Evolutionary conservation across 164 flowering plant genomes (phyloP).

Genomic region (Dillenia turbinata): DNA sequence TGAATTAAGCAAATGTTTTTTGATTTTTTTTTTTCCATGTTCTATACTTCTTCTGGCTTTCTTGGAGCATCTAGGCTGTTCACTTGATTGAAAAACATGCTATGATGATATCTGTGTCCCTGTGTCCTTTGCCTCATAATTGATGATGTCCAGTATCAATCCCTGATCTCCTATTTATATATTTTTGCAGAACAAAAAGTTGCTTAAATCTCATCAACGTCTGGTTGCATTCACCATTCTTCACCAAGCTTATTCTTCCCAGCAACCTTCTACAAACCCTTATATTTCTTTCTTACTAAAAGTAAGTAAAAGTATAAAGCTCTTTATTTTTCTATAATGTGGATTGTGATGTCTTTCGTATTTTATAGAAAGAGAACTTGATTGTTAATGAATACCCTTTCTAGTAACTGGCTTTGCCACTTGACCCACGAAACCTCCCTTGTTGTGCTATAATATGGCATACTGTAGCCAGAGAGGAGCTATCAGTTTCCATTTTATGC

Average conservation of each 20-base stretch:
- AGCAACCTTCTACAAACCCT: constrained; percentile 56
- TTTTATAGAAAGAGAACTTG: no score
- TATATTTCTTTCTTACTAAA: constrained; percentile 48
- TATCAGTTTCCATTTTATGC: no score
- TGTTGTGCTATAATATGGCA: no score
- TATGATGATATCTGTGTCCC: background rate
- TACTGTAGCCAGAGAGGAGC: no score
- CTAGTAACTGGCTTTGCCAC: no score
- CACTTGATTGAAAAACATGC: background rate
- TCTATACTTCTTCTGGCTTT: background rate
- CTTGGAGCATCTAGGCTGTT: background rate
- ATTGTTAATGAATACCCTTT: no score
- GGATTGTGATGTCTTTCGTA: no score
- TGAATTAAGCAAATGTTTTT: background rate
- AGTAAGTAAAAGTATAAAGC: constrained; percentile 35
- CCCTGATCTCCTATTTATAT: background rate
- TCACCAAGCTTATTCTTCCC: constrained; percentile 52
- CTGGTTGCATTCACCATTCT: constrained; percentile 67
- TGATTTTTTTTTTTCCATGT: background rate
- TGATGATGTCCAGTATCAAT: background rate
- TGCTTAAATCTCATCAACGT: constrained; percentile 62
- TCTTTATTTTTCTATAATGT: background rate
- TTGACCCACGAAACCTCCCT: no score
- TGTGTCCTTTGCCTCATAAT: no score
- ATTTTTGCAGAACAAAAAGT: constrained; percentile 48